phyloP scores from a whole-genome alignment of 2,329 filamentous ascomycete genomes.

The Scopulariopsis brevicaulis region DNA sequence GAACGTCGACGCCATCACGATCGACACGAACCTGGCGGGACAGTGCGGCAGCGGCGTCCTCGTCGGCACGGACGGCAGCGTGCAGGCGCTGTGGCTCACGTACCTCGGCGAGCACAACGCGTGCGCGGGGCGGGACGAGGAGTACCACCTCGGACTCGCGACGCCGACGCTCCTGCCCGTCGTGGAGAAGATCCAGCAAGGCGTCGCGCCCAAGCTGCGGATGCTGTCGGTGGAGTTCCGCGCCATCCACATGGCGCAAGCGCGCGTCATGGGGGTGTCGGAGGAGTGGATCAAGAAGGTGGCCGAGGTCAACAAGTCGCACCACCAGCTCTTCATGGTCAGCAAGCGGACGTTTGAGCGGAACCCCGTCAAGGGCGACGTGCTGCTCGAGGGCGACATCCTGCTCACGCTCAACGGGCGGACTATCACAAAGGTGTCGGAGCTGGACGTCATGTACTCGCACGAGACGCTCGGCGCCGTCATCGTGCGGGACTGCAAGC shows the following conservation, averaged over 20 bases:
- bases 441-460: constrained; percentile 95
- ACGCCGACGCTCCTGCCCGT: constrained; percentile 83
- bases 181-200: constrained; percentile 74
- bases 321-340: constrained; percentile 97
- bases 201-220: constrained; percentile 67
- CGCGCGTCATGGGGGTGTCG: constrained; percentile 90
- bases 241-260: constrained; percentile 93
- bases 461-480: constrained; percentile 73
- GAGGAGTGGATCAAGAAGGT: constrained; percentile 94
- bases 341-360: constrained; percentile 71
- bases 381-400: constrained; percentile 81
- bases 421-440: constrained; percentile 83
- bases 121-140: constrained; percentile 75
- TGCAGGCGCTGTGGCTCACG: constrained; percentile 92
- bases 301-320: constrained; percentile 75
- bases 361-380: constrained; percentile 30
- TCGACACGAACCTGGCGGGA: constrained; percentile 82
- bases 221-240: constrained; percentile 93
- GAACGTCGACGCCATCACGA: constrained; percentile 93
- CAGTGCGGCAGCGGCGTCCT: constrained; percentile 93
- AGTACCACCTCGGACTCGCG: constrained; percentile 89
- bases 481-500: constrained; percentile 74
- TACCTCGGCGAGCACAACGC: constrained; percentile 84
- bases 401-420: constrained; percentile 84
- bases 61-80: constrained; percentile 77